phyloP scores from a whole-genome alignment of 2,329 filamentous ascomycete species.

The Proliferodiscus dingleyae region DNA sequence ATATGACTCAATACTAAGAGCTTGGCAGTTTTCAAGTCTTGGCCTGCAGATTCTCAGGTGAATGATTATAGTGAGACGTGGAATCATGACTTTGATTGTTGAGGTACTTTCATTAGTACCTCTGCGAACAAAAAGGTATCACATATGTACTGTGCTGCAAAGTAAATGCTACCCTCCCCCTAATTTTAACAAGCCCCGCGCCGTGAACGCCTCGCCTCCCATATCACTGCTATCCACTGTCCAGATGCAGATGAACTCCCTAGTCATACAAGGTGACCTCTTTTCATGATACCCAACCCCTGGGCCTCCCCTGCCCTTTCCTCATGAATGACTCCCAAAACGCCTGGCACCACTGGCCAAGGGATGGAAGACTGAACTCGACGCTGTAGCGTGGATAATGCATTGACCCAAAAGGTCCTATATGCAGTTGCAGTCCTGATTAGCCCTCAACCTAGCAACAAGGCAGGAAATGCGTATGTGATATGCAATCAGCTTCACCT shows the following conservation, averaged over 20 bases:
- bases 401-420: too few species aligned
- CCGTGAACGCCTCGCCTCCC: slow-evolving; percentile 4
- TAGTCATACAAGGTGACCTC: slow-evolving; percentile 17
- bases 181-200: slow-evolving; percentile 11
- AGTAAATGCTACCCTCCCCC: neutral
- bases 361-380: neutral
- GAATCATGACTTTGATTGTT: neutral
- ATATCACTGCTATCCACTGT: slow-evolving; percentile 5
- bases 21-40: too few species aligned
- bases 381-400: slow-evolving; percentile 4
- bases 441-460: too few species aligned
- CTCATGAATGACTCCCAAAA: slow-evolving; percentile 1
- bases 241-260: slow-evolving; percentile 6
- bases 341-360: slow-evolving; percentile 5
- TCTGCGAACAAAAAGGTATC: slow-evolving; percentile 6
- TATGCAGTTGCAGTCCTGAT: too few species aligned
- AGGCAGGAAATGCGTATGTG: too few species aligned
- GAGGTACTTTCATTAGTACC: neutral
- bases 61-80: too few species aligned
- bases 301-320: slow-evolving; percentile 1
- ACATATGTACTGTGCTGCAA: slow-evolving; percentile 1
- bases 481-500: too few species aligned
- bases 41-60: too few species aligned
- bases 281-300: neutral
- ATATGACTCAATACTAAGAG: too few species aligned